These are phyloP conservation scores for Pythium vanterpoolii DNA, from an alignment of 352 stramenopile species.

Conservation along the genomic window DNA sequence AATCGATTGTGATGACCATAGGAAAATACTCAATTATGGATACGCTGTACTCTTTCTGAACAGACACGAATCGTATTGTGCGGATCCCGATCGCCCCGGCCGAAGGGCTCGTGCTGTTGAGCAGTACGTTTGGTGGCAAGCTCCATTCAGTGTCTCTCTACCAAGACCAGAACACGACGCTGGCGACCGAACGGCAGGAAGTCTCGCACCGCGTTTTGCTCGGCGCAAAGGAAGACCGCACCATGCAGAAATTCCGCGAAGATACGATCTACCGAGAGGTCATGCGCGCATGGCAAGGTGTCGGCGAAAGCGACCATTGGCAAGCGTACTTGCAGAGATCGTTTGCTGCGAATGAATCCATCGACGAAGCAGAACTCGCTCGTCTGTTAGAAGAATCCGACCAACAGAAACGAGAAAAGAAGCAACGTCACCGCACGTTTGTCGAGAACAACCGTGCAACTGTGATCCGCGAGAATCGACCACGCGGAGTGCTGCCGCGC, in stretches of 20 bases:
- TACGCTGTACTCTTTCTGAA: slow-evolving; percentile 9
- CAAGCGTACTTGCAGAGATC: slow-evolving; percentile 52
- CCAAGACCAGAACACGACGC: slow-evolving; percentile 57
- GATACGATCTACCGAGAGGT: slow-evolving; percentile 77
- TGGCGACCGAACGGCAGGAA: slow-evolving; percentile 50
- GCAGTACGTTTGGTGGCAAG: slow-evolving; percentile 78
- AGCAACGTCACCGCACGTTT: slow-evolving; percentile 40
- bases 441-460: slow-evolving; percentile 50
- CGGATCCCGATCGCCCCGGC: slow-evolving; percentile 86
- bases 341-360: slow-evolving; percentile 42
- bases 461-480: slow-evolving; percentile 33
- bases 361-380: slow-evolving; percentile 42
- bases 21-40: background rate
- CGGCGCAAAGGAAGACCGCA: slow-evolving; percentile 37
- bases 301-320: slow-evolving; percentile 55
- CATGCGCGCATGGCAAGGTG: slow-evolving; percentile 41
- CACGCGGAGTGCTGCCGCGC: slow-evolving; percentile 52
- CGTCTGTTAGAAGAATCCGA: slow-evolving; percentile 35
- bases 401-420: slow-evolving; percentile 32
- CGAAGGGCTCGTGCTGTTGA: slow-evolving; percentile 84
- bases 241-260: slow-evolving; percentile 64
- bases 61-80: slow-evolving; percentile 74
- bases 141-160: slow-evolving; percentile 76
- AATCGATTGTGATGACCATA: no score
- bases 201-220: slow-evolving; percentile 63